Evolutionary conservation across 495 filamentous ascomycete genomes (phyloP).

Genomic region (Annulohypoxylon nitens): DNA sequence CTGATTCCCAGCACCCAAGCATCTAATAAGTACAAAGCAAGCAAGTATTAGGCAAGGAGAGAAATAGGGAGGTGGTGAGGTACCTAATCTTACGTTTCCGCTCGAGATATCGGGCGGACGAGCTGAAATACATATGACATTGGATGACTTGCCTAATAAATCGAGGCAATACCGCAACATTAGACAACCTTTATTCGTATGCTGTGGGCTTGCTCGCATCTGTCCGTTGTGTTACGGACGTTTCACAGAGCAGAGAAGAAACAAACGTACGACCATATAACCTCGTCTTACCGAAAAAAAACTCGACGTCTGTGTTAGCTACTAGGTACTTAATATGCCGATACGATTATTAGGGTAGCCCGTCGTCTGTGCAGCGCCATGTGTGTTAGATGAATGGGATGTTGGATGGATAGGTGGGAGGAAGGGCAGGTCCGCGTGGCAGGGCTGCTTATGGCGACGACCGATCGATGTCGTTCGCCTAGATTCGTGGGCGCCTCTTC

Average conservation of each 20-base stretch:
- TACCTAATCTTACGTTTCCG: conserved; percentile 21
- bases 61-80: not conserved
- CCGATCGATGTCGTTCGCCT: conserved; percentile 6
- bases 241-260: not conserved
- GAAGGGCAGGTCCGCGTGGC: not conserved
- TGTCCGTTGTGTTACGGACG: not conserved
- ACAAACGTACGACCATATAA: not conserved
- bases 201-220: too few relatives aligned
- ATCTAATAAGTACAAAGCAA: too few relatives aligned
- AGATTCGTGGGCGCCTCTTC: not conserved
- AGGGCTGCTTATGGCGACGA: conserved; percentile 24
- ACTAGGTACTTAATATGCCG: conserved; percentile 6
- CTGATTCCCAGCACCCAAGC: not conserved
- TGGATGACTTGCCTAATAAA: not conserved
- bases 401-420: not conserved
- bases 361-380: not conserved
- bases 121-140: not conserved
- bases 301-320: conserved; percentile 6
- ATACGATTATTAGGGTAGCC: not conserved
- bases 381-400: not conserved
- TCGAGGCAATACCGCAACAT: not conserved
- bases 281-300: not conserved
- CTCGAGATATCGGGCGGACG: not conserved
- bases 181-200: not conserved
- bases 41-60: too few relatives aligned